Conservation (phyloP, 345 rosid species). For the Arabidopsis arenosa region DNA sequence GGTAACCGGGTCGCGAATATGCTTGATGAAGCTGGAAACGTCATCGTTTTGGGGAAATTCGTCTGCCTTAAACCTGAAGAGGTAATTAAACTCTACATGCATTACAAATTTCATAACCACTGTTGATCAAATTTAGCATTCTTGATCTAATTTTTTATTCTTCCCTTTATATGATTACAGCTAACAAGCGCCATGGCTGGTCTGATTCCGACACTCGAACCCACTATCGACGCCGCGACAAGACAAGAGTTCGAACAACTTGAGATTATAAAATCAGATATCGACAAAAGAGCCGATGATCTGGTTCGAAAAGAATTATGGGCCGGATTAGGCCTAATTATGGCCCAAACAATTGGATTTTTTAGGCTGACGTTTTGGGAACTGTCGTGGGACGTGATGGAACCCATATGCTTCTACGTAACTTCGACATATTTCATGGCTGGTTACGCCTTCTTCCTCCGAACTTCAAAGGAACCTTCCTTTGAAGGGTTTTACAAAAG, state of each 20-base stretch:
- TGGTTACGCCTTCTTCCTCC: slow-evolving; percentile 82
- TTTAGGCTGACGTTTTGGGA: slow-evolving; percentile 99
- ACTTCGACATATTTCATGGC: slow-evolving; percentile 81
- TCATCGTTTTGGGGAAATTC: slow-evolving; percentile 67
- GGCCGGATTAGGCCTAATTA: slow-evolving; percentile 69
- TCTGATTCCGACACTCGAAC: slow-evolving; percentile 58
- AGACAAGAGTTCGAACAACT: slow-evolving; percentile 63
- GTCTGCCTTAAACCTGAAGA: slow-evolving; percentile 77
- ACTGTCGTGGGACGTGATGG: slow-evolving; percentile 99
- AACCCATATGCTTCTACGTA: slow-evolving; percentile 91
- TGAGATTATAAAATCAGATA: slow-evolving; percentile 59
- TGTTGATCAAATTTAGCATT: not conserved
- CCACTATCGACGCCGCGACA: slow-evolving; percentile 52
- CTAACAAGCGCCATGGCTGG: slow-evolving; percentile 68
- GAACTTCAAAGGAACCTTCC: slow-evolving; percentile 85
- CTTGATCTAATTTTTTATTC: not conserved
- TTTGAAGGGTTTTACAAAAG: slow-evolving; percentile 84
- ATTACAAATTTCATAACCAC: not conserved
- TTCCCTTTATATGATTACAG: slow-evolving; percentile 49
- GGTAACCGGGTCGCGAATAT: slow-evolving; percentile 63
- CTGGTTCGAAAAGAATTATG: slow-evolving; percentile 79
- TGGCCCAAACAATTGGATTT: slow-evolving; percentile 78
- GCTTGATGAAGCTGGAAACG: slow-evolving; percentile 83
- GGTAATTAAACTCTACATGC: slow-evolving; percentile 52
- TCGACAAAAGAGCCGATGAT: slow-evolving; percentile 62